phyloP scores from a whole-genome alignment of 2,329 filamentous ascomycete genomes.

The Fusarium bactridioides region DNA sequence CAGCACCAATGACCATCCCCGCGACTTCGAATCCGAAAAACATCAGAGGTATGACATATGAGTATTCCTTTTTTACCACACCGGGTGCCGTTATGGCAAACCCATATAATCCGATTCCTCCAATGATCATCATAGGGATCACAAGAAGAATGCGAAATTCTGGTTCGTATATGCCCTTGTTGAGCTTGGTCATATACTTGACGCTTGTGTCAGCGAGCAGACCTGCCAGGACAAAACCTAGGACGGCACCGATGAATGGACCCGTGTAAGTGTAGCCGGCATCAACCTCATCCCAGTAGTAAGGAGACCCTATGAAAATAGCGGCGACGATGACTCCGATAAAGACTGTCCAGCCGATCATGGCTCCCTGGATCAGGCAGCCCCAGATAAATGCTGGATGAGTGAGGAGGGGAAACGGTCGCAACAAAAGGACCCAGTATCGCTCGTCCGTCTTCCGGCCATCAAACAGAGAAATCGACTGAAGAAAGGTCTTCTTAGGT shows the following conservation, averaged over 20 bases:
- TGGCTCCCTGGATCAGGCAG: conserved; percentile 80
- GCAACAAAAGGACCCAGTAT: conserved; percentile 70
- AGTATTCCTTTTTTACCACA: conserved; percentile 62
- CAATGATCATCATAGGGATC: conserved; percentile 80
- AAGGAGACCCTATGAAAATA: conserved; percentile 80
- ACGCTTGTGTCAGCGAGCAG: conserved; percentile 77
- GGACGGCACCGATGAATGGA: conserved; percentile 82
- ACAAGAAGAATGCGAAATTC: conserved; percentile 89
- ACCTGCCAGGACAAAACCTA: conserved; percentile 81
- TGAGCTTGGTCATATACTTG: conserved; percentile 73
- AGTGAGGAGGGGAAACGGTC: conserved; percentile 82
- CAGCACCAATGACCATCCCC: conserved; percentile 91
- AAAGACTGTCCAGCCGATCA: conserved; percentile 96
- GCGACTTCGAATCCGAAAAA: conserved; percentile 87
- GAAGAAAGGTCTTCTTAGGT: conserved; percentile 64
- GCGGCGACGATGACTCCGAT: conserved; percentile 85
- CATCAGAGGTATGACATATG: conserved; percentile 77
- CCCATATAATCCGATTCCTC: conserved; percentile 81
- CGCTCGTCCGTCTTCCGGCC: conserved; percentile 81
- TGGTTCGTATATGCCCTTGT: conserved; percentile 86
- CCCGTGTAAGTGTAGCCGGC: conserved; percentile 89
- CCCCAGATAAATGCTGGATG: conserved; percentile 88
- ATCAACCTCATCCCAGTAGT: conserved; percentile 81
- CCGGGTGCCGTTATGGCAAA: conserved; percentile 79
- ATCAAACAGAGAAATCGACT: conserved; percentile 75